Percentiles rank a stretch among this genome's conserved stretches.
These are phyloP conservation scores for Chlorella sp. DNA, from an alignment of 139 green algal genomes.

Conservation along the genomic window DNA sequence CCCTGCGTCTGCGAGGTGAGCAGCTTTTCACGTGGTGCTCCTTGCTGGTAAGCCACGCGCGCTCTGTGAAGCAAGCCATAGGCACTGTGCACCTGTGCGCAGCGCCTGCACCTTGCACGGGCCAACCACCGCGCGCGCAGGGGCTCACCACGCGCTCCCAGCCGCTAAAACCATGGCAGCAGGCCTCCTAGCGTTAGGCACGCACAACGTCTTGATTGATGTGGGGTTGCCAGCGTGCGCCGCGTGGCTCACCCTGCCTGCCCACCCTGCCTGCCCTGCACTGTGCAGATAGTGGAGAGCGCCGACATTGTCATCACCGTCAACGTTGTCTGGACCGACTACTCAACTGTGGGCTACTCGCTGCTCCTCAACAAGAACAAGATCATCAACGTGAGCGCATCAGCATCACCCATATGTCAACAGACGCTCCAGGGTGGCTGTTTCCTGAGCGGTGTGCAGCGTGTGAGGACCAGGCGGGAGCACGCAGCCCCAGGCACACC, in stretches of 20 bases:
- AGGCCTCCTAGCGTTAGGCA: too few relatives aligned
- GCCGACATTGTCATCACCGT: constrained; percentile 25
- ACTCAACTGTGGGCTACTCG: constrained; percentile 63
- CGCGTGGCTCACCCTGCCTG: too few relatives aligned
- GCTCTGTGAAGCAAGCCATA: neutral
- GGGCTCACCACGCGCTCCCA: too few relatives aligned
- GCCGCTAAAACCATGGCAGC: too few relatives aligned
- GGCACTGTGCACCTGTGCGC: neutral
- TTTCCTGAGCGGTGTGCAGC: too few relatives aligned
- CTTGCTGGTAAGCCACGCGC: neutral
- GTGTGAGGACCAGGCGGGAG: too few relatives aligned
- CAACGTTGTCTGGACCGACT: constrained; percentile 54
- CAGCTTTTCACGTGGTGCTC: neutral
- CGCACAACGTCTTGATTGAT: too few relatives aligned
- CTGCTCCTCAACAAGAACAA: constrained; percentile 58
- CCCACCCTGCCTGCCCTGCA: neutral
- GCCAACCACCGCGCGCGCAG: neutral
- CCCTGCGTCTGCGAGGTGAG: neutral
- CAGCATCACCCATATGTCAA: too few relatives aligned
- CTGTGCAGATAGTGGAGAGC: constrained; percentile 60
- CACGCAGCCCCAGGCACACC: neutral
- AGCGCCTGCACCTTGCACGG: neutral
- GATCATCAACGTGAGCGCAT: constrained; percentile 20
- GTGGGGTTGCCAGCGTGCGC: too few relatives aligned
- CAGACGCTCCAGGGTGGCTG: too few relatives aligned